These are phyloP conservation scores for Cinnamomum chago DNA, from an alignment of 164 flowering plant genomes.

Conservation along the genomic window DNA sequence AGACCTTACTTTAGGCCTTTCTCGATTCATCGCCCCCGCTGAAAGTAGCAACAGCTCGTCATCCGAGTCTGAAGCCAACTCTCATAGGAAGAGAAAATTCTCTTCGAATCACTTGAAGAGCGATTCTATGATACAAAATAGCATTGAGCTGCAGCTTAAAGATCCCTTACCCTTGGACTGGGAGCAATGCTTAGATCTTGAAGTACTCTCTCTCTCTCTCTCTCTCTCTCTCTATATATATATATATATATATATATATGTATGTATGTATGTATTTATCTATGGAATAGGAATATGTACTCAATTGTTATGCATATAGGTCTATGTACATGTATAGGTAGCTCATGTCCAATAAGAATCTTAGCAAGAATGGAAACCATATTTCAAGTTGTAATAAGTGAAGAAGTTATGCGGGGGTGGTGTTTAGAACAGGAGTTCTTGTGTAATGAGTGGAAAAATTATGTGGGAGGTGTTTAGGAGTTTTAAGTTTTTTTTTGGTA, in stretches of 20 bases:
- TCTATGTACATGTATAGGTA: not conserved
- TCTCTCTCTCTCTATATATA: not conserved
- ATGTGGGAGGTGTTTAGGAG: not conserved
- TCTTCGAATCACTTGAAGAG: conserved; percentile 21
- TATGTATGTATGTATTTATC: not conserved
- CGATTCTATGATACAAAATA: conserved; percentile 19
- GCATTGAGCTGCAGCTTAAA: conserved; percentile 49
- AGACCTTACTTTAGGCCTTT: conserved; percentile 48
- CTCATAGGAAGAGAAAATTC: conserved; percentile 50
- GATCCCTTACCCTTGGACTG: conserved; percentile 54
- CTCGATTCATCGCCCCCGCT: conserved; percentile 1
- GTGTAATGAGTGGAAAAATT: too few species aligned
- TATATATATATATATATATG: not conserved
- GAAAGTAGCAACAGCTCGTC: conserved; percentile 19
- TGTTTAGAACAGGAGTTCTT: too few species aligned
- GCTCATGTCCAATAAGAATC: not conserved
- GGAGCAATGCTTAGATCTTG: conserved; percentile 70
- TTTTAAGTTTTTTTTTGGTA: not conserved
- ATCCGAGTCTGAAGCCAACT: conserved; percentile 23
- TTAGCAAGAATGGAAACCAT: not conserved
- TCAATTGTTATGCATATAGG: not conserved
- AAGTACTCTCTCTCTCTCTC: conserved; percentile 33
- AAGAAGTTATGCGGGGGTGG: too few species aligned
- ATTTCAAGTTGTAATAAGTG: not conserved
- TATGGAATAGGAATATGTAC: not conserved